A percentile compares a stretch with the other conserved stretches of the same genome.
These are phyloP conservation scores for Alternaria tenuissima DNA, from an alignment of 2,329 filamentous ascomycete species.

Conservation along the genomic window DNA sequence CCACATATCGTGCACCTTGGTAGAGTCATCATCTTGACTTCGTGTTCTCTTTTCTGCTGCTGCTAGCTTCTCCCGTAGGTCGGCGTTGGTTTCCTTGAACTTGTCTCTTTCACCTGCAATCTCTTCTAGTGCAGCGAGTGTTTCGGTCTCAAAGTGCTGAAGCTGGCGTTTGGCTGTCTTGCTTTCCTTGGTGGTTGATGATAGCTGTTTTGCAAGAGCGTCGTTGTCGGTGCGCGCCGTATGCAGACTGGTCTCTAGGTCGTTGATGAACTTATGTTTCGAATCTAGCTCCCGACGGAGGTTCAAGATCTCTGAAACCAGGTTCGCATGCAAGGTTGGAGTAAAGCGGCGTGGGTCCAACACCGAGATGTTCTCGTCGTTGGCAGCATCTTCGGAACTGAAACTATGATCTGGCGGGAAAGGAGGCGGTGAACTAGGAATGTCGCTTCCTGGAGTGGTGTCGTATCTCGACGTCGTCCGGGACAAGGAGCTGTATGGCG, in stretches of 20 bases:
- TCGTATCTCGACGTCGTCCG: conserved; percentile 70
- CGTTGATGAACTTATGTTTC: conserved; percentile 86
- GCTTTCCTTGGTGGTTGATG: conserved; percentile 75
- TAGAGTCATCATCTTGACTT: conserved; percentile 81
- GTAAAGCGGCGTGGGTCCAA: conserved; percentile 93
- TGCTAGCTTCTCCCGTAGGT: conserved; percentile 81
- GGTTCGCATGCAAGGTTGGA: conserved; percentile 89
- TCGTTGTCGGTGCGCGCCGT: conserved; percentile 78
- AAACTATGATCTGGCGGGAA: conserved; percentile 61
- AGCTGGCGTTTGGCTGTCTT: conserved; percentile 85
- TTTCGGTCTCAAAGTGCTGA: conserved; percentile 85
- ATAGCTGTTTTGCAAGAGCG: conserved; percentile 67
- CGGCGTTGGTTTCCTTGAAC: conserved; percentile 74
- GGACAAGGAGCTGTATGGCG: conserved; percentile 72
- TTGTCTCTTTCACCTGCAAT: conserved; percentile 86
- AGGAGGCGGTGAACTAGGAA: conserved; percentile 68
- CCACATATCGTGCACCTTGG: conserved; percentile 81
- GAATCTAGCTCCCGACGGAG: conserved; percentile 89
- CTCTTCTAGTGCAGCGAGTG: conserved; percentile 83
- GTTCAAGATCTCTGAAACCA: conserved; percentile 92
- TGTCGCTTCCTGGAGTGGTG: conserved; percentile 65
- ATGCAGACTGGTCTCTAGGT: conserved; percentile 78
- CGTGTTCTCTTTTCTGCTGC: conserved; percentile 77
- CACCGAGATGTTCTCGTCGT: conserved; percentile 75
- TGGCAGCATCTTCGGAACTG: conserved; percentile 55